Conservation (phyloP, 2,329 filamentous ascomycete genomes). For the Xylaria sp. region DNA sequence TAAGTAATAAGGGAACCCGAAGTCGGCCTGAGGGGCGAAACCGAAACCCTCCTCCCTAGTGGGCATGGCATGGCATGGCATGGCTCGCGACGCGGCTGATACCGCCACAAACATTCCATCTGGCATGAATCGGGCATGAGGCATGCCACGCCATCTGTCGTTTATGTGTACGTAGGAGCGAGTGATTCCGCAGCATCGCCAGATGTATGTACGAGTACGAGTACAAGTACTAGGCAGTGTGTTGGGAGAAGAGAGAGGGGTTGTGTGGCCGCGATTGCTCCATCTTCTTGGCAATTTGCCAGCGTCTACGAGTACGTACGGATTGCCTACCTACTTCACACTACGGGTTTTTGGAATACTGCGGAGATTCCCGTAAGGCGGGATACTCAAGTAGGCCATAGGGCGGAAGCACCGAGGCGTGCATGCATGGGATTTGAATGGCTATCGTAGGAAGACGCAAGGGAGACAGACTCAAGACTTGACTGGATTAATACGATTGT, state of each 20-base stretch:
- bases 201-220: neutral
- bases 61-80: no score
- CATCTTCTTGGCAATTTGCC: conserved; percentile 3
- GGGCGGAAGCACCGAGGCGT: neutral
- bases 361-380: neutral
- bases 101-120: neutral
- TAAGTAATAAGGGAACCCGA: no score
- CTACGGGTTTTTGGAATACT: neutral
- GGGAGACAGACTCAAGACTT: neutral
- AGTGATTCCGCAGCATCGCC: neutral
- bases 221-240: neutral
- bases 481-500: conserved; percentile 2
- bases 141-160: no score
- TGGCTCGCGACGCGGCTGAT: neutral
- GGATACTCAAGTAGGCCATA: neutral
- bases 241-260: neutral
- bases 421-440: neutral
- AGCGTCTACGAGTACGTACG: neutral
- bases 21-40: no score
- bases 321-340: neutral
- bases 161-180: neutral
- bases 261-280: conserved; percentile 1
- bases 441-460: neutral
- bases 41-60: no score
- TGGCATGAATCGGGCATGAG: no score